These are phyloP conservation scores for Hanseniaspora gamundiae DNA, from an alignment of 1,139 yeast species.

Conservation along the genomic window DNA sequence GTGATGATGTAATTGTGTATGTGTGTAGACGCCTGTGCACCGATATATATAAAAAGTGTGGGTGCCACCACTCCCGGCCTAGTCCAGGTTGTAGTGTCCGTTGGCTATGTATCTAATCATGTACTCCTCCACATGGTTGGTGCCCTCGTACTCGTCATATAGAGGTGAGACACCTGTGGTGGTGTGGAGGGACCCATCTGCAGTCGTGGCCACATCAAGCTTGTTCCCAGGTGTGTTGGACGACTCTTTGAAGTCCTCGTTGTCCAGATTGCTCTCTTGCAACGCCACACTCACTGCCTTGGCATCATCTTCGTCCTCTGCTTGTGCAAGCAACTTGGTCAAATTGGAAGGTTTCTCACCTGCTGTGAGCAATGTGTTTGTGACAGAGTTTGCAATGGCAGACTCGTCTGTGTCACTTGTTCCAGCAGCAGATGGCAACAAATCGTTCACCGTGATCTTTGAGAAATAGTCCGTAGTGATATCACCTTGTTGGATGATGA, in stretches of 20 bases:
- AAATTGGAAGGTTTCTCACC: conserved; percentile 27
- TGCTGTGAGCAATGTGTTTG: neutral
- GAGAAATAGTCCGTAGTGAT: conserved; percentile 95
- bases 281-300: conserved; percentile 84
- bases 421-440: conserved; percentile 54
- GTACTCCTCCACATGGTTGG: conserved; percentile 91
- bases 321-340: conserved; percentile 69
- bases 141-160: conserved; percentile 57
- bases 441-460: conserved; percentile 77
- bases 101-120: conserved; percentile 86
- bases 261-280: conserved; percentile 75
- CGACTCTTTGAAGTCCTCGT: conserved; percentile 63
- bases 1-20: no score
- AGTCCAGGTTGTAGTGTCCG: conserved; percentile 42
- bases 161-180: neutral
- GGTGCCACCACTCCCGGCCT: no score
- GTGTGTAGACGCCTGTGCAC: no score
- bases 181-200: conserved; percentile 10
- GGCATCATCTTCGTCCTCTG: conserved; percentile 94
- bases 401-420: conserved; percentile 17
- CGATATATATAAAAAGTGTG: no score
- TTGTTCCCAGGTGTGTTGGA: conserved; percentile 12
- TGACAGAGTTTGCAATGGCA: conserved; percentile 12
- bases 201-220: conserved; percentile 14
- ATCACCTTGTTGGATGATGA: conserved; percentile 95